Evolutionary conservation across 2,329 filamentous ascomycete genomes (phyloP), one percentile per base, ranked within the genome.

Genomic region (Xylariales sp.): DNA sequence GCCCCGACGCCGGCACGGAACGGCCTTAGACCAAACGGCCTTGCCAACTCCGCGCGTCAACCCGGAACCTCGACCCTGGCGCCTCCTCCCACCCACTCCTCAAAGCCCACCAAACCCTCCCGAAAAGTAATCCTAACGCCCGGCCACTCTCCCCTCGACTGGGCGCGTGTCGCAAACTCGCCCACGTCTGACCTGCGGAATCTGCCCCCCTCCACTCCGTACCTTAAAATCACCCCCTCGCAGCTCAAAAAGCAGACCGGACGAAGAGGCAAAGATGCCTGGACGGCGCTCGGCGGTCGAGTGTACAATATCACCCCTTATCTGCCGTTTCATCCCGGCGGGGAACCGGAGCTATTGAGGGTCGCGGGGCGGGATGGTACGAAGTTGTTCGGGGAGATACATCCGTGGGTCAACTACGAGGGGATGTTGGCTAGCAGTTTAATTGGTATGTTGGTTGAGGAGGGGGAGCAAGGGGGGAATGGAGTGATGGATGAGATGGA

Each of bases 271-370:
- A 82, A 78, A 47, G 87, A 95, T 55, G 88, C 90, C 1, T 98
- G 93, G 93, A 94, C 86, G 46, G 86, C 81, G 1, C 83, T 95
- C 46, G 84, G 88, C 46, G 90, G 91, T 1, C 86, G 86, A 55
- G 91, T 97, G 20, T 98, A 97, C 66, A 97, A 97, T 57, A 83
- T 98, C 44, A 84, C 84, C 0, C 88, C 91, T 0, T 98, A 97
- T 59, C 60, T 89, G 25, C 82, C 86, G 1, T 98, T 89, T 59
- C 93, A 98, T 61, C 93, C 93, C 0, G 93, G 93, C 16, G 93
- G 87, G 7, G 78, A 84, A 52, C 79, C 80, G 4, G 86, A 94
- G 65, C 62, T 93, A 47, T 63, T 85, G 61, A 68, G 78, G 22
- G 74, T 70, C 24, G 82, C 82, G 0, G 82, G 72, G 1, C 65